Conservation (phyloP, 164 flowering plant species). For the Annona squamosa region DNA sequence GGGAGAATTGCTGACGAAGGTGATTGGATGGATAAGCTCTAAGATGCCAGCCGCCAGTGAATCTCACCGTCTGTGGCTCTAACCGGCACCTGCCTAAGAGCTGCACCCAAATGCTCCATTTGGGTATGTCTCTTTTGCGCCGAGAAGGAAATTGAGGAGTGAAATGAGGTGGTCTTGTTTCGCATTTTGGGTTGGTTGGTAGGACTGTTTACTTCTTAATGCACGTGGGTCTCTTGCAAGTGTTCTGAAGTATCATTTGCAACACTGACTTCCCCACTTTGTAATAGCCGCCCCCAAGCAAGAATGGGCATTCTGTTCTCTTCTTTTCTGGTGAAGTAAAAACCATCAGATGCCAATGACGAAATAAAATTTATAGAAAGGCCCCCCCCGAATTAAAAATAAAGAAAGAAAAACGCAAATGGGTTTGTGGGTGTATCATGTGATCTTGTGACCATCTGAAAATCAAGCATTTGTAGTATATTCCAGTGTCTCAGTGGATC, state of each 20-base stretch:
- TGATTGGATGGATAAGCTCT: conserved; percentile 52
- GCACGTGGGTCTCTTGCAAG: not conserved
- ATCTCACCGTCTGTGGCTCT: not conserved
- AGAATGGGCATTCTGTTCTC: not conserved
- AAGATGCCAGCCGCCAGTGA: conserved; percentile 1
- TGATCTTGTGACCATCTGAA: conserved; percentile 11
- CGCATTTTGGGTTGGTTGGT: conserved; percentile 7
- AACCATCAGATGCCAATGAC: not conserved
- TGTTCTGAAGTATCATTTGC: conserved; percentile 2
- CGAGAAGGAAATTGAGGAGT: not conserved
- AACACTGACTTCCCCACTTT: conserved; percentile 9
- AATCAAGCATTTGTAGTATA: conserved; percentile 2
- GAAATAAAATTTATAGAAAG: not conserved
- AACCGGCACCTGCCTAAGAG: not conserved
- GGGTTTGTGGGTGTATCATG: conserved; percentile 15
- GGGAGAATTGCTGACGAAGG: conserved; percentile 52
- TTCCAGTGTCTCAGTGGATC: not conserved
- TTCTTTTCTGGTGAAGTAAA: not conserved
- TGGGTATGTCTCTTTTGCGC: conserved; percentile 13
- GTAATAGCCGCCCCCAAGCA: not conserved
- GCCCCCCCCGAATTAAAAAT: not conserved
- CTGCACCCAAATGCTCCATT: not conserved
- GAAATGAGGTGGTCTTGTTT: conserved; percentile 7
- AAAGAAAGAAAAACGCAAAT: not conserved
- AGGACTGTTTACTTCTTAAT: not conserved